A percentile compares a stretch with the other conserved stretches of the same genome.
These are phyloP conservation scores for Rhododendron molle DNA, from an alignment of 148 eudicot species.

Conservation along the genomic window DNA sequence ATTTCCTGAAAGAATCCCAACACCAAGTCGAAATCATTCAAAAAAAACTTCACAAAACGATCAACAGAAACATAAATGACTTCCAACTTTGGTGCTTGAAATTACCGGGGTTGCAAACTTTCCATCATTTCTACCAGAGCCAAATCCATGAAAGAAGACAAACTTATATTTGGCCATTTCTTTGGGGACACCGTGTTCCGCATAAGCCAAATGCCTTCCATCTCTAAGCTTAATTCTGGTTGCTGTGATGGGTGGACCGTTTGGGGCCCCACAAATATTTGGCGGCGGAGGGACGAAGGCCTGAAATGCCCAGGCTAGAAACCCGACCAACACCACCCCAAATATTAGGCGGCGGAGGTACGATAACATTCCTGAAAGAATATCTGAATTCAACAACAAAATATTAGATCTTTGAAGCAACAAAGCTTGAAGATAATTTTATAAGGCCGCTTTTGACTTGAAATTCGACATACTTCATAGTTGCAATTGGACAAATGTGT, in stretches of 20 bases:
- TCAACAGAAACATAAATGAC: background rate
- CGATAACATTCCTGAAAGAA: background rate
- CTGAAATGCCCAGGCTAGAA: slow-evolving; percentile 19
- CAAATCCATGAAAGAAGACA: slow-evolving; percentile 48
- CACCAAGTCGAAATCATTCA: background rate
- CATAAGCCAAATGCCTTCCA: slow-evolving; percentile 62
- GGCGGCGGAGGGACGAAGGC: slow-evolving; percentile 24
- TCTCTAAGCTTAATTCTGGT: slow-evolving; percentile 40
- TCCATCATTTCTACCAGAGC: slow-evolving; percentile 27
- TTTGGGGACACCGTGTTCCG: slow-evolving; percentile 52
- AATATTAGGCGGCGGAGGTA: background rate
- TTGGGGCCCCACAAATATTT: slow-evolving; percentile 20
- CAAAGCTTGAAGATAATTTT: background rate
- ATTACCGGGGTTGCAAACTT: slow-evolving; percentile 12
- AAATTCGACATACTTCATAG: background rate
- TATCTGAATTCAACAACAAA: background rate
- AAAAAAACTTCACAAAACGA: background rate
- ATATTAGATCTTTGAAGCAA: background rate
- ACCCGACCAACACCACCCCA: slow-evolving; percentile 8
- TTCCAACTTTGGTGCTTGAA: background rate
- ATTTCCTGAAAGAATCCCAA: slow-evolving; percentile 29
- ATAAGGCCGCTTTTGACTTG: background rate
- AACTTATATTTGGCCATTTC: slow-evolving; percentile 45
- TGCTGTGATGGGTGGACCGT: slow-evolving; percentile 23
- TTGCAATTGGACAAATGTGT: background rate